These are phyloP conservation scores for Mytilinidion resinicola DNA, from an alignment of 495 filamentous ascomycete species.

Conservation along the genomic window DNA sequence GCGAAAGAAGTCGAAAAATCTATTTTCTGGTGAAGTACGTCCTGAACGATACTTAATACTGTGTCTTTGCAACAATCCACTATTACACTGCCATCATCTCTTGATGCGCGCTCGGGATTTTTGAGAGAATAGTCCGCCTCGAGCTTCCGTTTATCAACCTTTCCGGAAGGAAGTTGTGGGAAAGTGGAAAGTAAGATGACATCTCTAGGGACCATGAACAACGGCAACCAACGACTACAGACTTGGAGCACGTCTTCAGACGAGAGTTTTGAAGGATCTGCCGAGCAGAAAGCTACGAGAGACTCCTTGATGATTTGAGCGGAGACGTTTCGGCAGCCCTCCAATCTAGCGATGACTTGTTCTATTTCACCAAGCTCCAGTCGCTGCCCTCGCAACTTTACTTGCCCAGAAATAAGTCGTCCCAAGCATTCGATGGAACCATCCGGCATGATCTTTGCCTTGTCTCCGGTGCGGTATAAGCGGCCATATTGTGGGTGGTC, in stretches of 20 bases:
- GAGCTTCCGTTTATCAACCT: conserved; percentile 63
- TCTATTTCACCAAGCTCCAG: conserved; percentile 83
- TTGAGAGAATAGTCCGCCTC: conserved; percentile 45
- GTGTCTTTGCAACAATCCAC: conserved; percentile 18
- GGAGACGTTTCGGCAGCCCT: conserved; percentile 48
- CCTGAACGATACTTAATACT: conserved; percentile 44
- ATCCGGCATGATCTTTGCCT: conserved; percentile 58
- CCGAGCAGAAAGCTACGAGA: conserved; percentile 63
- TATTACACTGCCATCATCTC: too few relatives aligned
- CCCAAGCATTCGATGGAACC: conserved; percentile 77
- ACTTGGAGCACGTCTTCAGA: conserved; percentile 44
- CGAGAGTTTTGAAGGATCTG: conserved; percentile 31
- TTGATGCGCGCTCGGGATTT: too few relatives aligned
- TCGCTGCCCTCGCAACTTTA: conserved; percentile 76
- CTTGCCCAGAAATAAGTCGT: conserved; percentile 67
- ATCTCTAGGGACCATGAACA: conserved; percentile 71
- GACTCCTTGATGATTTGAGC: conserved; percentile 54
- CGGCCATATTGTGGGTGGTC: conserved; percentile 46
- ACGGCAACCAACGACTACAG: conserved; percentile 66
- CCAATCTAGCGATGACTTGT: conserved; percentile 52
- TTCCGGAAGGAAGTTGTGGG: conserved; percentile 70
- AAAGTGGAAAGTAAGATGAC: conserved; percentile 54
- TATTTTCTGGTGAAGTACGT: conserved; percentile 43
- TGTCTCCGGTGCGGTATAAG: conserved; percentile 83
- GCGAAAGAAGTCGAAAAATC: conserved; percentile 42